These are phyloP conservation scores for Trichoderma gamsii DNA, from an alignment of 495 filamentous ascomycete genomes.

Conservation along the genomic window DNA sequence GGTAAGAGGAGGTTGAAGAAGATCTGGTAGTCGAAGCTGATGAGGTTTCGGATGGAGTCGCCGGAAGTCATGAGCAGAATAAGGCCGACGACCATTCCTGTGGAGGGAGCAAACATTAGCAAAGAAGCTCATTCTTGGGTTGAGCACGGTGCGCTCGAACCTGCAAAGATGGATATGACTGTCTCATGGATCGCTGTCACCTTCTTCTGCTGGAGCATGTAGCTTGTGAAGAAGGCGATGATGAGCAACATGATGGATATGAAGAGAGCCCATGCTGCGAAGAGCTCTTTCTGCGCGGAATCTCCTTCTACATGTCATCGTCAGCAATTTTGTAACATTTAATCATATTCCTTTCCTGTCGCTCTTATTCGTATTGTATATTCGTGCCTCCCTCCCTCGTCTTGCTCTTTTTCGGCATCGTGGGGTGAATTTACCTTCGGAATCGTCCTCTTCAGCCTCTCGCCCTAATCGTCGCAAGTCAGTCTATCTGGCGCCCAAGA, in stretches of 20 bases:
- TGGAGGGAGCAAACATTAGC: constrained; percentile 1
- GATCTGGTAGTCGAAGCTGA: constrained; percentile 96
- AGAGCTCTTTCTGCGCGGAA: constrained; percentile 72
- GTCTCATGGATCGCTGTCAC: constrained; percentile 98
- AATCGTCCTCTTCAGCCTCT: constrained; percentile 44
- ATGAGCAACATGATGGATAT: constrained; percentile 92
- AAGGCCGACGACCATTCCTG: constrained; percentile 93
- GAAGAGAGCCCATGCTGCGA: constrained; percentile 92
- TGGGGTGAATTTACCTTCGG: constrained; percentile 36
- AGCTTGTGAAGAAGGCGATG: constrained; percentile 91
- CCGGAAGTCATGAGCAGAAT: constrained; percentile 74
- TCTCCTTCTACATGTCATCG: constrained; percentile 38
- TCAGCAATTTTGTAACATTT: constrained; percentile 2
- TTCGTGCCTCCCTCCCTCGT: background rate
- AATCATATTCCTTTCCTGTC: background rate
- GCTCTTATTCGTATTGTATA: background rate
- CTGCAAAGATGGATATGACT: constrained; percentile 95
- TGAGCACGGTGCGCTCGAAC: constrained; percentile 41
- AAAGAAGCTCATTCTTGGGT: too few species aligned
- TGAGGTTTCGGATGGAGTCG: constrained; percentile 74
- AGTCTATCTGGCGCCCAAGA: background rate
- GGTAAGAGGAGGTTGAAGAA: constrained; percentile 98
- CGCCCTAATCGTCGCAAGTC: constrained; percentile 31
- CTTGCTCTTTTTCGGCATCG: background rate
- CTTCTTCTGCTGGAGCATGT: constrained; percentile 87